Percentiles rank a stretch among this genome's conserved stretches.
These are phyloP conservation scores for Trametes hirsuta DNA, from an alignment of 1,284 basidiomycete species.

Conservation along the genomic window DNA sequence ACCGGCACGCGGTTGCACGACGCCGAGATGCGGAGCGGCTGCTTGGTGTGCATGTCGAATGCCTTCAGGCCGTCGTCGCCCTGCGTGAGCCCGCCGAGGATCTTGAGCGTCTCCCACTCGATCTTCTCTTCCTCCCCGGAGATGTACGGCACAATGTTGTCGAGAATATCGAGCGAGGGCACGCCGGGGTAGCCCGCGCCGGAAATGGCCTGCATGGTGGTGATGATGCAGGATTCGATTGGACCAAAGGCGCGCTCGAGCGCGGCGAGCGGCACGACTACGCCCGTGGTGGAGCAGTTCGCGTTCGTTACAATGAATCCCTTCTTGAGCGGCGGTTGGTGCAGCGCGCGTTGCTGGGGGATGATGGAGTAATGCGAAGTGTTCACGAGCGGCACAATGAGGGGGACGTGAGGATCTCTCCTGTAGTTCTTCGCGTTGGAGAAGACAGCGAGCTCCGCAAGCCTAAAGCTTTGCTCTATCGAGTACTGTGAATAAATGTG, in stretches of 20 bases:
- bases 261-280: constrained; percentile 91
- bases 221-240: constrained; percentile 87
- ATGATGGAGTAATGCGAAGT: constrained; percentile 86
- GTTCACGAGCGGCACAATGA: constrained; percentile 98
- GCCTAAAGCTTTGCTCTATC: constrained; percentile 85
- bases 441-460: constrained; percentile 91
- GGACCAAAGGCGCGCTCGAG: constrained; percentile 94
- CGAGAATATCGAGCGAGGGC: constrained; percentile 88
- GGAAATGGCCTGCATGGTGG: constrained; percentile 97
- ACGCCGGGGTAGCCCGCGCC: constrained; percentile 98
- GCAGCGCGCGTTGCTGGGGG: constrained; percentile 76
- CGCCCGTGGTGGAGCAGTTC: constrained; percentile 96
- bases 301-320: constrained; percentile 99
- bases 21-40: constrained; percentile 87
- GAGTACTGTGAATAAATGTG: neutral
- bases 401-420: constrained; percentile 92
- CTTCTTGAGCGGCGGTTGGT: constrained; percentile 73
- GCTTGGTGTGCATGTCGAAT: constrained; percentile 86
- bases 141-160: constrained; percentile 97
- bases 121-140: constrained; percentile 98
- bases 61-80: constrained; percentile 55
- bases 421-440: constrained; percentile 99
- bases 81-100: constrained; percentile 81
- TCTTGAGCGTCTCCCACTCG: constrained; percentile 98
- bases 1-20: constrained; percentile 59